These are phyloP conservation scores for Zalaria obscura DNA, from an alignment of 2,329 filamentous ascomycete genomes.

Conservation along the genomic window DNA sequence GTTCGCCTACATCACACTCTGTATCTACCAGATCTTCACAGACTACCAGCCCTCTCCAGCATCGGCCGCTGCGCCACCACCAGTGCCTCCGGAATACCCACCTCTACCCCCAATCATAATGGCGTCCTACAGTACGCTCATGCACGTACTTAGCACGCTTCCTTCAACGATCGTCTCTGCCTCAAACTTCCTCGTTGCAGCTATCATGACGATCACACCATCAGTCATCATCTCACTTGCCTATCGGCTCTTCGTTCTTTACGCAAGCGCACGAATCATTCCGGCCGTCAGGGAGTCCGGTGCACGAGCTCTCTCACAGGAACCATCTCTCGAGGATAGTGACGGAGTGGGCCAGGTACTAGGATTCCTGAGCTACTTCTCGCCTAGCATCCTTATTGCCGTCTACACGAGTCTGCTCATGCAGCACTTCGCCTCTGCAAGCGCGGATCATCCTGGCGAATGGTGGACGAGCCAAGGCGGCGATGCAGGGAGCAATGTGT, in stretches of 20 bases:
- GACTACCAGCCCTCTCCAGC: conserved; percentile 76
- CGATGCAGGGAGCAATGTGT: conserved; percentile 69
- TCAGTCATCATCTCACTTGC: conserved; percentile 90
- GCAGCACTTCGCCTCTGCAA: conserved; percentile 79
- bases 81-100: conserved; percentile 72
- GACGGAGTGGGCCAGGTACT: conserved; percentile 70
- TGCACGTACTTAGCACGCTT: conserved; percentile 71
- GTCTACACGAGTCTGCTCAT: conserved; percentile 92
- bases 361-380: conserved; percentile 83
- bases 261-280: conserved; percentile 89
- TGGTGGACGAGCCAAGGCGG: conserved; percentile 81
- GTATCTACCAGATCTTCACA: conserved; percentile 98
- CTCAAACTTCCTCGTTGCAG: conserved; percentile 75
- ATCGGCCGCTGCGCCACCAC: conserved; percentile 34
- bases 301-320: conserved; percentile 66
- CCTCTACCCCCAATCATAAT: conserved; percentile 96
- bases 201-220: conserved; percentile 88
- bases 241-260: conserved; percentile 89
- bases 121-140: conserved; percentile 87
- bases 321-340: conserved; percentile 66
- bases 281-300: conserved; percentile 82
- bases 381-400: conserved; percentile 82
- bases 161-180: conserved; percentile 71
- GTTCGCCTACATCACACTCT: conserved; percentile 96
- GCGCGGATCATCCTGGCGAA: conserved; percentile 40